phyloP scores from a whole-genome alignment of 2,329 filamentous ascomycete species.

The Colletotrichum nymphaeae region DNA sequence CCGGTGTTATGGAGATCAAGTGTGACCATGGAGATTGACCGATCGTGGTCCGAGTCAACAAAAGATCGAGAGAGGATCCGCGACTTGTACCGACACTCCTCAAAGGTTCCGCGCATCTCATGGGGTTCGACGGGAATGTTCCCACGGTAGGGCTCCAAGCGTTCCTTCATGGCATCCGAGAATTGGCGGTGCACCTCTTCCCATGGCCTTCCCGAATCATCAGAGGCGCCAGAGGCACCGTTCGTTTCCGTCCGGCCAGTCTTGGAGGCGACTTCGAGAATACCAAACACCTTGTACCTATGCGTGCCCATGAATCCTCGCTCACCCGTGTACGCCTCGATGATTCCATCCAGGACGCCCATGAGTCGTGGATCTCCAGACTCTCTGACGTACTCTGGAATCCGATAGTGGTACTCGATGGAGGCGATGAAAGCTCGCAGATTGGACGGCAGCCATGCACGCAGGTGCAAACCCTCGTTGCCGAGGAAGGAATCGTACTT shows the following conservation, averaged over 20 bases:
- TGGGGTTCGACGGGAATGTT: conserved; percentile 60
- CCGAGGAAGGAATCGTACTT: conserved; percentile 65
- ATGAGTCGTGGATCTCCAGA: conserved; percentile 62
- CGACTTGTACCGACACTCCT: conserved; percentile 63
- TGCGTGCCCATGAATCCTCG: conserved; percentile 67
- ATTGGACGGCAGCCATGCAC: conserved; percentile 66
- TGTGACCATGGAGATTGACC: conserved; percentile 61
- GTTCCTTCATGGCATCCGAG: conserved; percentile 65
- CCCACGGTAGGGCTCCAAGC: conserved; percentile 61
- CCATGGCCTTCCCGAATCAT: conserved; percentile 56
- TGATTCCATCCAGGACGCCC: conserved; percentile 64
- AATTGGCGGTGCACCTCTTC: conserved; percentile 63
- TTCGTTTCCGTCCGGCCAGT: conserved; percentile 65
- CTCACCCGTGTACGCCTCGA: conserved; percentile 66
- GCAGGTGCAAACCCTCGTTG: conserved; percentile 61
- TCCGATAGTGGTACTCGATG: conserved; percentile 64
- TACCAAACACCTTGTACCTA: conserved; percentile 68
- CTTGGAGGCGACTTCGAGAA: conserved; percentile 65
- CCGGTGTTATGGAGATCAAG: conserved; percentile 64
- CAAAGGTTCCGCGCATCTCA: conserved; percentile 65
- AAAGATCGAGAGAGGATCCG: conserved; percentile 56
- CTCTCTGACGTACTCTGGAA: conserved; percentile 64
- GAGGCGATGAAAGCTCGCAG: conserved; percentile 65
- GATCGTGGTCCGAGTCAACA: conserved; percentile 57
- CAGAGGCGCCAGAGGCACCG: conserved; percentile 58